These are phyloP conservation scores for Tephrocybe sp. DNA, from an alignment of 768 basidiomycete genomes.

Conservation along the genomic window DNA sequence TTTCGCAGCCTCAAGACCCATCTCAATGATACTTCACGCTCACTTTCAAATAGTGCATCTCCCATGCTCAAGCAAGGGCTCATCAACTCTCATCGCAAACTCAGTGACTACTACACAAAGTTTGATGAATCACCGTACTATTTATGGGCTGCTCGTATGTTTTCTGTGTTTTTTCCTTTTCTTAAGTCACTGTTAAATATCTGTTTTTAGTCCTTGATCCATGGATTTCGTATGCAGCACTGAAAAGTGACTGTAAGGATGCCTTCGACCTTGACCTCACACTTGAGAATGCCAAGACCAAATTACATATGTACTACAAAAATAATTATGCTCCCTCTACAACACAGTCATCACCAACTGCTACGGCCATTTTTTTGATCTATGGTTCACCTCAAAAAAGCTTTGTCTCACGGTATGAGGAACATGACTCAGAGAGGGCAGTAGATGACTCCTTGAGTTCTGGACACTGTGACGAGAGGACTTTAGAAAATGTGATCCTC, in stretches of 20 bases:
- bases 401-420: neutral
- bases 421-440: neutral
- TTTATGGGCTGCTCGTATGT: constrained; percentile 25
- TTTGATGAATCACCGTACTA: constrained; percentile 30
- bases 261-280: constrained; percentile 15
- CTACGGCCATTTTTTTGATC: neutral
- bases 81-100: constrained; percentile 24
- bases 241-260: constrained; percentile 18
- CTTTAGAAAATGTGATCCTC: constrained; percentile 24
- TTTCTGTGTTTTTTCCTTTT: neutral
- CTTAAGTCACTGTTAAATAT: neutral
- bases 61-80: constrained; percentile 20
- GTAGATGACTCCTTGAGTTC: constrained; percentile 20
- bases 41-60: constrained; percentile 15
- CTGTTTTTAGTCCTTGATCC: constrained; percentile 27
- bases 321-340: constrained; percentile 5
- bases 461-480: constrained; percentile 20
- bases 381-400: neutral
- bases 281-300: constrained; percentile 5
- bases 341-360: neutral
- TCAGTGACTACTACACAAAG: constrained; percentile 28
- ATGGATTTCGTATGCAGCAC: constrained; percentile 20
- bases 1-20: constrained; percentile 31
- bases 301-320: constrained; percentile 10
- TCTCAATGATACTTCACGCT: constrained; percentile 12